Percentiles rank a stretch among this genome's conserved stretches.
These are phyloP conservation scores for Lodderomyces jiufengensis DNA, from an alignment of 1,139 yeast genomes.

Conservation along the genomic window DNA sequence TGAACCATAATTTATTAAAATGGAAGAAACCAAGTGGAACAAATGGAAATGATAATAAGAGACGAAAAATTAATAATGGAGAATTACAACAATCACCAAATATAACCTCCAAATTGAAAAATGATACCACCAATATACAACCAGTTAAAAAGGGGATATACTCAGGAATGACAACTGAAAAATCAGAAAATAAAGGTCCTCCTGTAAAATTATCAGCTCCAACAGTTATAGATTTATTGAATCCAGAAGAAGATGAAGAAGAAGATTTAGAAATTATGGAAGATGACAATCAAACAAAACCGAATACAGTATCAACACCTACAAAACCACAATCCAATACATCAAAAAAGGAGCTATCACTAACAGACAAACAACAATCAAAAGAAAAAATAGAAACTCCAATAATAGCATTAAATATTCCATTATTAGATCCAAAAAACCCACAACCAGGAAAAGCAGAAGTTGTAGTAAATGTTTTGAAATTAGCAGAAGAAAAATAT, in stretches of 20 bases:
- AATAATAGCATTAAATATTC: slow-evolving; percentile 58
- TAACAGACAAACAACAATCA: slow-evolving; percentile 19
- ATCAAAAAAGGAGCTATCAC: slow-evolving; percentile 7
- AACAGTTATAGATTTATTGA: slow-evolving; percentile 14
- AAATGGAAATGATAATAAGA: slow-evolving; percentile 6
- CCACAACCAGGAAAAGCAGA: slow-evolving; percentile 65
- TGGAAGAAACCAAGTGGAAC: slow-evolving; percentile 12
- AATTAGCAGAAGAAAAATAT: slow-evolving; percentile 80
- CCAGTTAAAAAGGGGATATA: slow-evolving; percentile 14
- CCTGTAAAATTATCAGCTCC: slow-evolving; percentile 14
- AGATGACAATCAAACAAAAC: slow-evolving; percentile 9
- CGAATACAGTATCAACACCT: slow-evolving; percentile 1
- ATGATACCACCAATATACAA: slow-evolving; percentile 11
- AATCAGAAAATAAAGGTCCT: slow-evolving; percentile 8
- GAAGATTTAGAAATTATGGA: slow-evolving; percentile 7
- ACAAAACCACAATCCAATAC: slow-evolving; percentile 6
- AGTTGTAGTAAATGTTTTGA: slow-evolving; percentile 73
- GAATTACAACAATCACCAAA: slow-evolving; percentile 12
- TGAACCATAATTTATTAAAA: slow-evolving; percentile 5
- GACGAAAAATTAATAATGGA: slow-evolving; percentile 9
- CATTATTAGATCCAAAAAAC: slow-evolving; percentile 45
- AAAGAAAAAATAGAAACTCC: slow-evolving; percentile 34
- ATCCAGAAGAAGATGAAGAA: slow-evolving; percentile 13
- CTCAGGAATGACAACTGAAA: slow-evolving; percentile 21
- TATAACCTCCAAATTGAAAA: slow-evolving; percentile 12